These are phyloP conservation scores for Nepenthes alata DNA, from an alignment of 179 eudicot species.

Conservation along the genomic window DNA sequence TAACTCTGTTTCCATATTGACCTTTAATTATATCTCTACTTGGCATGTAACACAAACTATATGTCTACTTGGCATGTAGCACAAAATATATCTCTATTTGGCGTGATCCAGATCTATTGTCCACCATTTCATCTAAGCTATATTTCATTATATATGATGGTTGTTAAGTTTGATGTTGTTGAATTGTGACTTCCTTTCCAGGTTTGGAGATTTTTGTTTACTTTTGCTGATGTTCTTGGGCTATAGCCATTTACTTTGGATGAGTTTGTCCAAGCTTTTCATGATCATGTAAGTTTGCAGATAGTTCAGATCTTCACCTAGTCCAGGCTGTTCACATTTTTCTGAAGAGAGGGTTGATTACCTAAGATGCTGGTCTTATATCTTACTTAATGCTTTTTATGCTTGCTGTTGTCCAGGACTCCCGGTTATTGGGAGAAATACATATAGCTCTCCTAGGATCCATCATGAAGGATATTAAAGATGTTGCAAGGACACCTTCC, in stretches of 20 bases:
- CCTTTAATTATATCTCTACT: no score
- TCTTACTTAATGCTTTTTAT: not conserved
- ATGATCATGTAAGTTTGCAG: constrained; percentile 55
- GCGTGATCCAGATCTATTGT: no score
- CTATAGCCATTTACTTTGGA: constrained; percentile 91
- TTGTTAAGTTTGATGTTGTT: not conserved
- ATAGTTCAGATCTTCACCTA: no score
- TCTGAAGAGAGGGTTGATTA: not conserved
- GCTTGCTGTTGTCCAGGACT: constrained; percentile 35
- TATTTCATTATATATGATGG: no score
- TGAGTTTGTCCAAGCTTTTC: constrained; percentile 82
- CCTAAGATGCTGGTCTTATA: not conserved
- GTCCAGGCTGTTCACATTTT: no score
- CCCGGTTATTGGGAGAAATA: constrained; percentile 72
- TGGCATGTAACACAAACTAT: no score
- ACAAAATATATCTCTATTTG: no score
- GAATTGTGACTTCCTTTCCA: constrained; percentile 12
- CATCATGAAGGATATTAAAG: constrained; percentile 79
- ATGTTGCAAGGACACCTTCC: constrained; percentile 77
- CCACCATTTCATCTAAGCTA: no score
- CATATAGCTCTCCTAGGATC: constrained; percentile 64
- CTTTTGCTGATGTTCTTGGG: constrained; percentile 76
- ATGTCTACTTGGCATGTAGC: no score
- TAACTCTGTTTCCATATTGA: no score
- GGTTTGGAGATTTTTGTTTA: constrained; percentile 77